Evolutionary conservation across 2,329 filamentous ascomycete genomes (phyloP).

Genomic region (Fusarium austroafricanum): DNA sequence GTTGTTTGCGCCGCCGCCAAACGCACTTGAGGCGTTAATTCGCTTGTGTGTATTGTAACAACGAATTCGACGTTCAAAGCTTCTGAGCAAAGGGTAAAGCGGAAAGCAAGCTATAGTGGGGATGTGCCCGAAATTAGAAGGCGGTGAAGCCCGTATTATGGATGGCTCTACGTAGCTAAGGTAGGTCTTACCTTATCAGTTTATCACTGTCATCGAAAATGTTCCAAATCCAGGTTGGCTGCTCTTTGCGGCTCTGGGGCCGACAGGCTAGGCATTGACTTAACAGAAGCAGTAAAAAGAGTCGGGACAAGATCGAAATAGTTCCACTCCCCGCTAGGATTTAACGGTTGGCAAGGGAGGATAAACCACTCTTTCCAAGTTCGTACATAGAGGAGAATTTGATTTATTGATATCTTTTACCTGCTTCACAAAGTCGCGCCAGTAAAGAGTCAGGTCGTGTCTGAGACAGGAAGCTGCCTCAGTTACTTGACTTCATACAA

Average conservation of each 20-base stretch:
- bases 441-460: background rate
- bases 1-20: slow-evolving; percentile 6
- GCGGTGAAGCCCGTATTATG: slow-evolving; percentile 29
- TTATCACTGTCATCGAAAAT: slow-evolving; percentile 18
- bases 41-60: slow-evolving; percentile 1
- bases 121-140: slow-evolving; percentile 29
- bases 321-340: slow-evolving; percentile 40
- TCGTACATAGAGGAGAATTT: slow-evolving; percentile 14
- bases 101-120: slow-evolving; percentile 33
- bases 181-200: no score
- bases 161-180: no score
- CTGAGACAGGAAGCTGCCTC: background rate
- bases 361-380: slow-evolving; percentile 15
- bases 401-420: background rate
- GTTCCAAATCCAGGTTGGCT: background rate
- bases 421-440: background rate
- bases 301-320: slow-evolving; percentile 33
- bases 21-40: slow-evolving; percentile 14
- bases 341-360: slow-evolving; percentile 12
- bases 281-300: slow-evolving; percentile 27
- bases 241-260: slow-evolving; percentile 14
- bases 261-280: slow-evolving; percentile 8
- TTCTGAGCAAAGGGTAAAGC: slow-evolving; percentile 27
- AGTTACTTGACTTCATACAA: background rate
- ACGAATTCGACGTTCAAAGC: slow-evolving; percentile 26